Conservation (phyloP, 2,329 filamentous ascomycete genomes). For the Penicillium corylophilum region DNA sequence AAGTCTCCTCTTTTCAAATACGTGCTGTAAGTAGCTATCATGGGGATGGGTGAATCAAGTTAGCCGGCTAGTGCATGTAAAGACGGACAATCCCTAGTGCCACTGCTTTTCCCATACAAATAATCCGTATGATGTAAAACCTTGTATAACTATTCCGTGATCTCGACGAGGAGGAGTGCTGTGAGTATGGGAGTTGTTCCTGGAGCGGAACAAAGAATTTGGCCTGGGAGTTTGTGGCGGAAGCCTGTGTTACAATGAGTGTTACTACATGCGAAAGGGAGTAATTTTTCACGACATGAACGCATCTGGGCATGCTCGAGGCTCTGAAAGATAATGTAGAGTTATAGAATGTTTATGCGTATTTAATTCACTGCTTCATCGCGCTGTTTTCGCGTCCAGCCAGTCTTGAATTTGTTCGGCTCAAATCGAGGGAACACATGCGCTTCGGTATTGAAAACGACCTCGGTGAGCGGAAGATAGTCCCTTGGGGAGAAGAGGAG, state of each 20-base stretch:
- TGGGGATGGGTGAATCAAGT: no score
- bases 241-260: no score
- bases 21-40: slow-evolving; percentile 20
- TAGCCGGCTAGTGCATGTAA: no score
- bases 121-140: no score
- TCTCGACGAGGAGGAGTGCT: neutral
- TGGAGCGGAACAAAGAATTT: neutral
- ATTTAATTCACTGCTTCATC: neutral
- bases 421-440: slow-evolving; percentile 48
- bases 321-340: neutral
- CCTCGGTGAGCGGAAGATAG: slow-evolving; percentile 73
- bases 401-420: slow-evolving; percentile 1
- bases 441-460: slow-evolving; percentile 92
- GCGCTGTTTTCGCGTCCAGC: slow-evolving; percentile 4
- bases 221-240: neutral
- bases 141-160: no score
- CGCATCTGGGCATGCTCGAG: neutral
- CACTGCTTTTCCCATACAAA: no score
- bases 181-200: neutral
- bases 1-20: slow-evolving; percentile 46
- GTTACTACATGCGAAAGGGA: neutral
- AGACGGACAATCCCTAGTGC: no score
- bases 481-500: slow-evolving; percentile 81
- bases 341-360: neutral
- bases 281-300: neutral